Percentiles rank a stretch among this genome's conserved stretches.
Conservation (phyloP, 2,329 filamentous ascomycete species). For the Epichloe scottii region DNA sequence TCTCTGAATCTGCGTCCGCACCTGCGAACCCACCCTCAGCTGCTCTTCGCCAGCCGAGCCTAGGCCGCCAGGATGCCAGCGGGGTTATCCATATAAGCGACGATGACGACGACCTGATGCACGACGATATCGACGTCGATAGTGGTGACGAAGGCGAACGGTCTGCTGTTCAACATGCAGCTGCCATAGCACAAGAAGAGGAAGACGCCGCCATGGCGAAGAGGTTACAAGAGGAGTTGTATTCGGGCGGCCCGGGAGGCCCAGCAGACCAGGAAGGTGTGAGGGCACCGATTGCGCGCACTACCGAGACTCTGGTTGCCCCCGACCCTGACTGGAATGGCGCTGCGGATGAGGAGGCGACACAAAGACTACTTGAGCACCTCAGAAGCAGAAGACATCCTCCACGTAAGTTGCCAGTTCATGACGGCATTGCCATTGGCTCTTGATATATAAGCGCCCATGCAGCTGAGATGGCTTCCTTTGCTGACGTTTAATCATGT, state of each 20-base stretch:
- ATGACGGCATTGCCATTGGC: neutral
- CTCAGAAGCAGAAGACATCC: conserved; percentile 35
- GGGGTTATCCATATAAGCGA: conserved; percentile 61
- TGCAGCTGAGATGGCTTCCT: neutral
- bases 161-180: conserved; percentile 27
- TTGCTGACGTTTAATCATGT: neutral
- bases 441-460: neutral
- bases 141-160: conserved; percentile 26
- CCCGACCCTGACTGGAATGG: conserved; percentile 40
- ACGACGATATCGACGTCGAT: conserved; percentile 22
- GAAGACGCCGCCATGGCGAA: conserved; percentile 91
- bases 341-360: conserved; percentile 33
- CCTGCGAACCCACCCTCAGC: conserved; percentile 15
- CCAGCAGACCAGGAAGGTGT: conserved; percentile 47
- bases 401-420: conserved; percentile 16
- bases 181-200: conserved; percentile 49
- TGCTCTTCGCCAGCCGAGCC: conserved; percentile 15
- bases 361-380: conserved; percentile 53
- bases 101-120: conserved; percentile 46
- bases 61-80: conserved; percentile 21
- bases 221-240: conserved; percentile 84
- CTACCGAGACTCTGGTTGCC: conserved; percentile 81
- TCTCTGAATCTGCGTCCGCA: conserved; percentile 11
- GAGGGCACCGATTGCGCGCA: conserved; percentile 80
- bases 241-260: conserved; percentile 38